phyloP scores from a whole-genome alignment of 805 yeast species.

The Schizosaccharomyces japonicus region DNA sequence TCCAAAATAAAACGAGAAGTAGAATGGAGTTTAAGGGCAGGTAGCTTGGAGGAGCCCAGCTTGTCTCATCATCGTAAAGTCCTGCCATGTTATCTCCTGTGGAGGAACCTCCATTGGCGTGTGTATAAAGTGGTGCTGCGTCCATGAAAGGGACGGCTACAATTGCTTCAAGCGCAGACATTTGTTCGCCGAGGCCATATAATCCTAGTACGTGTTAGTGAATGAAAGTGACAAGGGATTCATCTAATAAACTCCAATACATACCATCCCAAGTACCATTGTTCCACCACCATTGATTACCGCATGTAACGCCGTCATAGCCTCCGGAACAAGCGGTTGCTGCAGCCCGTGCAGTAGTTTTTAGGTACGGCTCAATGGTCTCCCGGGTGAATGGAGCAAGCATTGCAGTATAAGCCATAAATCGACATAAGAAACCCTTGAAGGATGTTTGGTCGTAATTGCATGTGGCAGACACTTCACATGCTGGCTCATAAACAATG shows the following conservation, averaged over 20 bases:
- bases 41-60: too few relatives aligned
- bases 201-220: conserved; percentile 18
- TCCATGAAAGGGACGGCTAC: conserved; percentile 10
- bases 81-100: conserved; percentile 1
- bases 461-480: conserved; percentile 34
- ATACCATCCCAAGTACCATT: conserved; percentile 21
- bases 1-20: too few relatives aligned
- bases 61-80: too few relatives aligned
- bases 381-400: conserved; percentile 32
- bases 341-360: conserved; percentile 41
- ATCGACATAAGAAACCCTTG: conserved; percentile 47
- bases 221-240: background rate
- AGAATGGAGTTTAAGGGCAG: too few relatives aligned
- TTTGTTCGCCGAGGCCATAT: conserved; percentile 80
- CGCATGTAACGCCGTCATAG: conserved; percentile 59
- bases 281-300: conserved; percentile 35
- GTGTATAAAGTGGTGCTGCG: background rate
- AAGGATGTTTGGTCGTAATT: conserved; percentile 55
- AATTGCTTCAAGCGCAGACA: conserved; percentile 52
- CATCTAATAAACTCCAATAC: background rate
- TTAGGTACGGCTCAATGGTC: conserved; percentile 23
- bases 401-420: conserved; percentile 39
- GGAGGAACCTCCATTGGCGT: background rate
- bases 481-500: conserved; percentile 47
- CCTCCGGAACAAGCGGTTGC: conserved; percentile 66